Conservation (phyloP, 2,329 filamentous ascomycete species). For the Penicillium corylophilum region DNA sequence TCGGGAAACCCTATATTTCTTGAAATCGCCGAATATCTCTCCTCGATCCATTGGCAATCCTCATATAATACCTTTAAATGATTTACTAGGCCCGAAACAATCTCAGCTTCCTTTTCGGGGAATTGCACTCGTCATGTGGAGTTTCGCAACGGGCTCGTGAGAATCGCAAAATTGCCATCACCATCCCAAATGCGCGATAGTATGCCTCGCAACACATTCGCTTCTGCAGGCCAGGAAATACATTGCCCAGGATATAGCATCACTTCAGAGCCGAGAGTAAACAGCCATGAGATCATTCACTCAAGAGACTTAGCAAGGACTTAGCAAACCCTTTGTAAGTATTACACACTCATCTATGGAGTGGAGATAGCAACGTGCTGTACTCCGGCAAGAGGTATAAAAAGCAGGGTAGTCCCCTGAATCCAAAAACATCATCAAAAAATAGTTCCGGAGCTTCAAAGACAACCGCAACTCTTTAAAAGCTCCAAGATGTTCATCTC, state of each 20-base stretch:
- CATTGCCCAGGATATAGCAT: neutral
- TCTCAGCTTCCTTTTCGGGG: neutral
- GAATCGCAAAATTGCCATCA: neutral
- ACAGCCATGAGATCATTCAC: too few species aligned
- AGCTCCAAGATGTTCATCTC: constrained; percentile 12
- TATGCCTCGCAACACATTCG: neutral
- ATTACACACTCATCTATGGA: constrained; percentile 1
- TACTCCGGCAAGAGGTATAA: neutral
- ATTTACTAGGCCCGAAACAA: neutral
- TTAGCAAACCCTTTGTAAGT: constrained; percentile 10
- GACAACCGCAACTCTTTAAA: neutral
- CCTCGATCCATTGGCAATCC: too few species aligned
- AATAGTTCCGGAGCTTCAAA: neutral
- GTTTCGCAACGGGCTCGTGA: neutral
- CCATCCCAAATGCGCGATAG: neutral
- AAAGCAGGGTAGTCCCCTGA: neutral
- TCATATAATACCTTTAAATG: too few species aligned
- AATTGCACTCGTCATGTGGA: neutral
- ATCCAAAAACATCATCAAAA: neutral
- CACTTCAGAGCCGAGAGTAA: neutral
- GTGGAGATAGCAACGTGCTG: neutral
- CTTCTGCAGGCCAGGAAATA: constrained; percentile 2
- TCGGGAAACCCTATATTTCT: neutral
- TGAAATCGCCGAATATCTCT: too few species aligned
- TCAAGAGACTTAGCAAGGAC: neutral